Percentiles rank a stretch among this genome's conserved stretches.
Conservation (phyloP, 345 rosid genomes). For the Pelargonium nanum region DNA sequence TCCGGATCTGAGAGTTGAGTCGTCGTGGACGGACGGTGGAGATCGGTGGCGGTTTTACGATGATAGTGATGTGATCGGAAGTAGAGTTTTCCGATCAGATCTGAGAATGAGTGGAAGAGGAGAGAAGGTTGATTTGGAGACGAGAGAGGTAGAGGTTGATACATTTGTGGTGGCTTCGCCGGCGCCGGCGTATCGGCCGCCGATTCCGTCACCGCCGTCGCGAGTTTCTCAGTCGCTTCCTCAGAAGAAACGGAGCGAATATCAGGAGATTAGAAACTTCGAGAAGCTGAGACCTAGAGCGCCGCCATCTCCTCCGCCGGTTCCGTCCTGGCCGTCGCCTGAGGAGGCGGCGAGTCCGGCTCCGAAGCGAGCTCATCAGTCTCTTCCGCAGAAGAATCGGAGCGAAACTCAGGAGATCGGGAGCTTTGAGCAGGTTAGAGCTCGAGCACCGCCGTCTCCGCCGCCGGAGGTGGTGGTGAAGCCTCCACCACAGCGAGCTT, state of each 20-base stretch:
- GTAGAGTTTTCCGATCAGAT: not conserved
- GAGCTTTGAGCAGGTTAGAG: not conserved
- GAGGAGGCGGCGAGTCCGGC: slow-evolving; percentile 11
- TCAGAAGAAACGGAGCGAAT: slow-evolving; percentile 14
- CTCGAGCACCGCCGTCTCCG: not conserved
- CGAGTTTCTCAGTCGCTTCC: slow-evolving; percentile 10
- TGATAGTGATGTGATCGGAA: slow-evolving; percentile 12
- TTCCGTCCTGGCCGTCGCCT: not conserved
- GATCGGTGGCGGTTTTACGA: slow-evolving; percentile 36
- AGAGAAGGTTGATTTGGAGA: slow-evolving; percentile 2
- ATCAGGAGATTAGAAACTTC: slow-evolving; percentile 17
- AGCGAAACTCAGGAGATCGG: not conserved
- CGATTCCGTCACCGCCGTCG: slow-evolving; percentile 9
- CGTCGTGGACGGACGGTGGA: slow-evolving; percentile 22
- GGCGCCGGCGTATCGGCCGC: slow-evolving; percentile 6
- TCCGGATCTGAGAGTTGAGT: slow-evolving; percentile 66
- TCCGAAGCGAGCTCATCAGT: not conserved
- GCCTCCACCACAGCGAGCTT: not conserved
- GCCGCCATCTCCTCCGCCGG: slow-evolving; percentile 4
- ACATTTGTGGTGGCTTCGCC: slow-evolving; percentile 8
- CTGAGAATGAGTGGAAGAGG: not conserved
- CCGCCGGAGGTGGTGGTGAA: not conserved
- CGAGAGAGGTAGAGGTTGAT: not conserved
- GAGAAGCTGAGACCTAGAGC: not conserved
- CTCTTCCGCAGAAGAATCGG: not conserved